Percentiles rank a stretch among this genome's conserved stretches.
Evolutionary conservation across 306 rosid species (phyloP).

Genomic region (Sechiopsis laciniata): DNA sequence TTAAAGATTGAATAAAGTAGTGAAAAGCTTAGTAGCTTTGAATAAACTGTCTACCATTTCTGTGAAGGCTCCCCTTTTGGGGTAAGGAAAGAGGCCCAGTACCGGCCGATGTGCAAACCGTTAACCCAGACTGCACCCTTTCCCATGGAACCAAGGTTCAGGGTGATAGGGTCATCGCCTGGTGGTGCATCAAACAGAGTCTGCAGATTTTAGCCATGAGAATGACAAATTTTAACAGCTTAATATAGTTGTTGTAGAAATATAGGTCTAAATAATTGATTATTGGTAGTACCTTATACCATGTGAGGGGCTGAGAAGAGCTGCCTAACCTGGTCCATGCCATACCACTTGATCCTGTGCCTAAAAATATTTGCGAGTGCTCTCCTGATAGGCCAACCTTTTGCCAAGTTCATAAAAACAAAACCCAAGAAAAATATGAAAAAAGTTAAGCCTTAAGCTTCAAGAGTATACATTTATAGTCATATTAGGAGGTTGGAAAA

Average conservation of each 20-base stretch:
- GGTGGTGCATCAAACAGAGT: slow-evolving; percentile 59
- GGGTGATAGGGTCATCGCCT: slow-evolving; percentile 54
- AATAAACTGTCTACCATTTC: slow-evolving; percentile 44
- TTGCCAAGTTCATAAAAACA: neutral
- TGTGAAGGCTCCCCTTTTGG: slow-evolving; percentile 69
- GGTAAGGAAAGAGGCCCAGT: slow-evolving; percentile 75
- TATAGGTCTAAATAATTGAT: neutral
- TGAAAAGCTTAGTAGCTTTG: neutral
- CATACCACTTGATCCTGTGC: slow-evolving; percentile 42
- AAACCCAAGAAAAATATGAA: neutral
- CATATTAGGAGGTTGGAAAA: neutral
- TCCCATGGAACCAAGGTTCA: slow-evolving; percentile 86
- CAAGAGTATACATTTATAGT: neutral
- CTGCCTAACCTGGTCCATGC: slow-evolving; percentile 45
- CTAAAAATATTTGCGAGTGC: slow-evolving; percentile 43
- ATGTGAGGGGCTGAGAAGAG: slow-evolving; percentile 51
- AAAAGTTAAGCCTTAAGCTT: neutral
- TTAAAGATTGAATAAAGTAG: neutral
- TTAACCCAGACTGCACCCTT: slow-evolving; percentile 78
- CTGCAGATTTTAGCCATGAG: slow-evolving; percentile 35
- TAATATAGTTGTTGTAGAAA: neutral
- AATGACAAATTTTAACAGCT: neutral
- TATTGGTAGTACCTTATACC: slow-evolving; percentile 61
- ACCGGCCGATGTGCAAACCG: slow-evolving; percentile 72
- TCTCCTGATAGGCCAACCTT: slow-evolving; percentile 87